Conservation (phyloP, 2,329 filamentous ascomycete genomes). For the Dothiorella sarmentorum region DNA sequence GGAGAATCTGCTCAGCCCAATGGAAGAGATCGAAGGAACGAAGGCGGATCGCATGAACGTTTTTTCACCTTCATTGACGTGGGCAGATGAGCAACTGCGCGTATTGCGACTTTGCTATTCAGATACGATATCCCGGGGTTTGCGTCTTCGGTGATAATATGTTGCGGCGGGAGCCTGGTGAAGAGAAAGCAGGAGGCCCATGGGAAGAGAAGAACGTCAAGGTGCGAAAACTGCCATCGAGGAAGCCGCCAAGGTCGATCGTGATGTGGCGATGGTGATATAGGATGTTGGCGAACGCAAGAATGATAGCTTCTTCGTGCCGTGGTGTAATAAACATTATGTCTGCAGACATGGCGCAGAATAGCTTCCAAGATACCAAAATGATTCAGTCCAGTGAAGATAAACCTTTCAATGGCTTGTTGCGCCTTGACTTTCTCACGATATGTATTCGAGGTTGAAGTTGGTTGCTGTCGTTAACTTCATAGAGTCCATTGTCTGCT, state of each 20-base stretch:
- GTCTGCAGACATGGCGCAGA: too few relatives aligned
- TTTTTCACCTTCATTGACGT: conserved; percentile 56
- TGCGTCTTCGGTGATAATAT: conserved; percentile 52
- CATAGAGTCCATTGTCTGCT: too few relatives aligned
- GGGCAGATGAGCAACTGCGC: conserved; percentile 48
- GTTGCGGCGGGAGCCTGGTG: conserved; percentile 40
- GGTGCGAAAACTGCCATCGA: conserved; percentile 42
- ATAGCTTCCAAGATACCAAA: neutral
- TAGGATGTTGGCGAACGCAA: conserved; percentile 48
- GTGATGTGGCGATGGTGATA: conserved; percentile 42
- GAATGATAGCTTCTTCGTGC: conserved; percentile 47
- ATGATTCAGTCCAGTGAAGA: neutral
- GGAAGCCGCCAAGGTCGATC: conserved; percentile 40
- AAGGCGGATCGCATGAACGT: conserved; percentile 43
- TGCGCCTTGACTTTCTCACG: too few relatives aligned
- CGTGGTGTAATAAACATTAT: conserved; percentile 29
- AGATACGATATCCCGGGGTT: conserved; percentile 38
- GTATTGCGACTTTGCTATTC: conserved; percentile 46
- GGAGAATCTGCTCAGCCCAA: conserved; percentile 42
- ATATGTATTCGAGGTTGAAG: too few relatives aligned
- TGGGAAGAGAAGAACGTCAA: conserved; percentile 25
- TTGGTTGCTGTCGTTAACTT: too few relatives aligned
- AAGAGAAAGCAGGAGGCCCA: conserved; percentile 25
- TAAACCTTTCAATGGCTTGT: too few relatives aligned
- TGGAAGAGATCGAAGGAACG: conserved; percentile 38